Evolutionary conservation across 169 alveolate genomes (phyloP), one percentile per base, ranked within the genome.

Genomic region (Babesia ovata): DNA sequence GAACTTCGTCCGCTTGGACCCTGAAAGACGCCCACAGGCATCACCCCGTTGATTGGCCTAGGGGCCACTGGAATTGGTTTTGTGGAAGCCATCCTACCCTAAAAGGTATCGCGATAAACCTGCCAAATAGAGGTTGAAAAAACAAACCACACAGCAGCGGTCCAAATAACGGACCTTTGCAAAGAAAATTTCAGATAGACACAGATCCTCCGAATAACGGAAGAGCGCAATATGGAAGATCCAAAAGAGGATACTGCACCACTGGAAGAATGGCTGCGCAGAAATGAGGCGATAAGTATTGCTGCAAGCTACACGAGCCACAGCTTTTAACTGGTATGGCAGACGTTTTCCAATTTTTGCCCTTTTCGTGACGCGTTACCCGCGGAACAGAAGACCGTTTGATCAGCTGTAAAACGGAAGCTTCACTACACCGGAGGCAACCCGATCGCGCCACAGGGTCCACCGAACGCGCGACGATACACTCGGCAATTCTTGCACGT

Each of bases 1-100:
- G 76, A 52, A 26, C 44, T 54, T 53, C 76, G 63, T 4, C 66
- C 48, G 63, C 48, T 45, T 13, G 42, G 19, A 21, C 39, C 56
- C 56, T 67, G 76, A 29, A 22, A 67, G 39, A 33, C 60, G 16
- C 76, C 76, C 24, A 52, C 76, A 8, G 76, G 76, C 65, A 67
- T 29, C 33, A 67, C 76, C 10, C 76, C 76, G 22, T 50, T 67
- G 28, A 67, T 44, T 9, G 76, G 76, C 59, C 76, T 29, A 7
- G 76, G 66, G 11, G 63, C 59, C 52, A 26, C 66, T 2, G 76
- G 46, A 24, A 29, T 54, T 50, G 76, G 66, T 24, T 67, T 67
- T 24, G 58, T 52, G 22, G 76, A 14, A 26, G 76, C 65, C 76
- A 67, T 67, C 76, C 16, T 53, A 13, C 17, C 49, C 22, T 17